Evolutionary conservation across 257 asterid species (phyloP).

Genomic region (Penstemon eatonii): DNA sequence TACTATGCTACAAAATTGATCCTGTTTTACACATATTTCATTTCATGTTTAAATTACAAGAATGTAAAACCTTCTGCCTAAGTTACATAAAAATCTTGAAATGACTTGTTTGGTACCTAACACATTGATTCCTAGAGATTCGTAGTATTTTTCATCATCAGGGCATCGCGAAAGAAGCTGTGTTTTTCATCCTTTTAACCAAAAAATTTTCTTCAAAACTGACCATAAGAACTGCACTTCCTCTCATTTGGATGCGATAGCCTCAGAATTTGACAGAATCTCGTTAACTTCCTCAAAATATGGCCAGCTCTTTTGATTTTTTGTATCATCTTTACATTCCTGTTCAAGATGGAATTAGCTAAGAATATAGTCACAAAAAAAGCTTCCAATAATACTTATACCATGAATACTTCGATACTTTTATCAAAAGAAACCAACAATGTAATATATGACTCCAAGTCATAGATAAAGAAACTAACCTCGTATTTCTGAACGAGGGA

Average conservation of each 20-base stretch:
- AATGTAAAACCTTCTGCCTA: conserved; percentile 5
- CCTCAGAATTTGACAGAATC: conserved; percentile 50
- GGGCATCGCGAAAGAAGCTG: neutral
- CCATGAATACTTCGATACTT: too few species aligned
- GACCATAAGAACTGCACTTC: neutral
- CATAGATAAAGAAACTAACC: conserved; percentile 45
- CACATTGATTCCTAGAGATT: neutral
- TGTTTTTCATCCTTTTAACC: conserved; percentile 20
- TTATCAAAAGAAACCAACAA: too few species aligned
- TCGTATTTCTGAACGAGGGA: conserved; percentile 92
- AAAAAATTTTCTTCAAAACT: neutral
- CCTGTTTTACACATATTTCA: conserved; percentile 21
- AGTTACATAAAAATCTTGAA: conserved; percentile 9
- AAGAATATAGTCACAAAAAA: conserved; percentile 3
- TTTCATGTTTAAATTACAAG: conserved; percentile 19
- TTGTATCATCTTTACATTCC: conserved; percentile 53
- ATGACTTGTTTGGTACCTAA: conserved; percentile 9
- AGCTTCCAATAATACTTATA: too few species aligned
- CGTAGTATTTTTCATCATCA: neutral
- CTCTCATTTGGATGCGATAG: conserved; percentile 38
- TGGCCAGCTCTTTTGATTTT: conserved; percentile 56
- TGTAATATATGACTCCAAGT: neutral
- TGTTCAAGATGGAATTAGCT: conserved; percentile 32
- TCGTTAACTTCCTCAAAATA: conserved; percentile 55
- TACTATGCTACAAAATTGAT: conserved; percentile 32